Conservation (phyloP, 495 filamentous ascomycete species). For the Ramalina intermedia region DNA sequence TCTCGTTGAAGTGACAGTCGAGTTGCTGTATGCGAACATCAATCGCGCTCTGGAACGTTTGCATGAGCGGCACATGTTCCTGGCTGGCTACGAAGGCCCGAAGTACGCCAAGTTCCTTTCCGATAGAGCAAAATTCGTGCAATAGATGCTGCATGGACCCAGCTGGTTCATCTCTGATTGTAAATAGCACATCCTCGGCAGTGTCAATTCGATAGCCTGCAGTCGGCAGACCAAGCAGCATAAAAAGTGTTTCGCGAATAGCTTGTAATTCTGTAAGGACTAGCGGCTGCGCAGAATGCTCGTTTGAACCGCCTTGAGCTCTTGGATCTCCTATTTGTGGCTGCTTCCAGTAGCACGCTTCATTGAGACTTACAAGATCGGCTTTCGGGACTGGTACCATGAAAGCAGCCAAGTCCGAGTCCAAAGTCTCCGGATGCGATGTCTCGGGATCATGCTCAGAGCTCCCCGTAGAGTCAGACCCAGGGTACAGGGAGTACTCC, state of each 20-base stretch:
- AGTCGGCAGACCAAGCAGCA: slow-evolving; percentile 69
- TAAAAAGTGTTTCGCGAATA: slow-evolving; percentile 66
- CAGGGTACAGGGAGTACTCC: slow-evolving; percentile 12
- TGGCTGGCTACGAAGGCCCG: slow-evolving; percentile 29
- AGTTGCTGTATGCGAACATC: slow-evolving; percentile 28
- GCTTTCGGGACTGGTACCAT: no score
- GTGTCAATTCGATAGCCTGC: slow-evolving; percentile 44
- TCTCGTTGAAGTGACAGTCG: slow-evolving; percentile 27
- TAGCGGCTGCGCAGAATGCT: slow-evolving; percentile 10
- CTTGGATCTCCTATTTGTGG: no score
- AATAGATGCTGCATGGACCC: slow-evolving; percentile 27
- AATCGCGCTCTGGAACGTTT: slow-evolving; percentile 39
- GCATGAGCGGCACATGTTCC: slow-evolving; percentile 33
- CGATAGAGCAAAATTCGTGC: slow-evolving; percentile 29
- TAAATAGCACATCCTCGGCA: slow-evolving; percentile 22
- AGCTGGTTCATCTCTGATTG: slow-evolving; percentile 25
- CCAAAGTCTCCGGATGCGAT: no score
- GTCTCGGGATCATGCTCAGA: no score
- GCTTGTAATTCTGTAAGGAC: slow-evolving; percentile 56
- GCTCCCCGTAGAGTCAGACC: no score
- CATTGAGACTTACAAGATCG: no score
- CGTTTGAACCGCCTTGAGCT: no score
- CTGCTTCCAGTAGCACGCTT: no score
- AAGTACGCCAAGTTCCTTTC: slow-evolving; percentile 29
- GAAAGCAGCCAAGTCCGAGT: no score